Percentiles rank a stretch among this genome's conserved stretches.
phyloP scores from a whole-genome alignment of 352 stramenopile species.

The Peronosclerospora sorghi region DNA sequence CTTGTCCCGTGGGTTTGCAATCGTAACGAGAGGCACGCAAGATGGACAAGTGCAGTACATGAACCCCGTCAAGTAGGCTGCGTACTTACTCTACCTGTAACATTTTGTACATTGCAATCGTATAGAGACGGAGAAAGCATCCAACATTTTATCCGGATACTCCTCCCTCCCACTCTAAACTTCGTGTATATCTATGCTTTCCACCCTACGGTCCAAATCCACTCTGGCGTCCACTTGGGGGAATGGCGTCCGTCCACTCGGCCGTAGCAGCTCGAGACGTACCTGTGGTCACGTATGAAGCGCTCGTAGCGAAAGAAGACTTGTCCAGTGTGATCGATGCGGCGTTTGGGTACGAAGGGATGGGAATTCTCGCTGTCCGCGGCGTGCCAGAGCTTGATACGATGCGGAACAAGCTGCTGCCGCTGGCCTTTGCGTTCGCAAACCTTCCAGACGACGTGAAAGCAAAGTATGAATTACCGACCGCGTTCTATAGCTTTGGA shows the following conservation, averaged over 20 bases:
- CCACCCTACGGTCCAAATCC: background rate
- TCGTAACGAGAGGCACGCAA: conserved; percentile 43
- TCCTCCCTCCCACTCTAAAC: too few relatives aligned
- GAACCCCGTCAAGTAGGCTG: conserved; percentile 14
- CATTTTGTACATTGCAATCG: too few relatives aligned
- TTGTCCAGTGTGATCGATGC: conserved; percentile 44
- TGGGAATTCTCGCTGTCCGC: conserved; percentile 85
- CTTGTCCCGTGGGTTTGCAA: conserved; percentile 35
- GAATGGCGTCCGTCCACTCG: conserved; percentile 9
- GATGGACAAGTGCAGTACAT: conserved; percentile 45
- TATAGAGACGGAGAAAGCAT: too few relatives aligned
- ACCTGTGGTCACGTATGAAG: conserved; percentile 48
- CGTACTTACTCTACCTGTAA: too few relatives aligned
- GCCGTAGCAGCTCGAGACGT: conserved; percentile 31
- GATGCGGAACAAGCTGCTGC: conserved; percentile 66
- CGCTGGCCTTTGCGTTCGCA: conserved; percentile 77
- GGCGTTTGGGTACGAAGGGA: conserved; percentile 84
- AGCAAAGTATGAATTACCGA: conserved; percentile 68
- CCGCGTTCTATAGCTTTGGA: conserved; percentile 90
- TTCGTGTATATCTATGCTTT: too few relatives aligned
- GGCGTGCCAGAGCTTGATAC: conserved; percentile 73
- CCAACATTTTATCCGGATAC: too few relatives aligned
- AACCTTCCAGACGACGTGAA: conserved; percentile 76
- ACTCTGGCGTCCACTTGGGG: conserved; percentile 2
- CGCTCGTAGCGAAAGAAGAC: conserved; percentile 36